phyloP scores from a whole-genome alignment of 2,329 filamentous ascomycete species.

The Anthostomella pinea region DNA sequence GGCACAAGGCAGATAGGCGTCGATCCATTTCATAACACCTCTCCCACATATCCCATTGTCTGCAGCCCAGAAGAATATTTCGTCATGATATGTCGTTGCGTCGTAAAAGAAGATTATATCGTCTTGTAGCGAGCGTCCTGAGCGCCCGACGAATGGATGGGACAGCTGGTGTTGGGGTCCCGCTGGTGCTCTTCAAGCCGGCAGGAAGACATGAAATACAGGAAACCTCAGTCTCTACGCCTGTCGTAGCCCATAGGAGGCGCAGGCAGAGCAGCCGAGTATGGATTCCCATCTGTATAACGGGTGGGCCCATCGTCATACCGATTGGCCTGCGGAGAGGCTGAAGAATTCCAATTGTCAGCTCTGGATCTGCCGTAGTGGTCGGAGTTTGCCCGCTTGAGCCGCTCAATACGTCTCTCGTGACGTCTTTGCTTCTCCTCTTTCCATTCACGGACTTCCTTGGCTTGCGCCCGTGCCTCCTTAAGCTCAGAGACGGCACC shows the following conservation, averaged over 20 bases:
- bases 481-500: slow-evolving; percentile 55
- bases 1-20: slow-evolving; percentile 14
- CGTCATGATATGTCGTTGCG: slow-evolving; percentile 22
- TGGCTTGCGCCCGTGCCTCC: slow-evolving; percentile 48
- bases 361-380: slow-evolving; percentile 38
- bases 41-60: slow-evolving; percentile 13
- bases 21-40: slow-evolving; percentile 10
- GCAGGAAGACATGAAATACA: slow-evolving; percentile 2
- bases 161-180: too few species aligned
- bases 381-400: slow-evolving; percentile 26
- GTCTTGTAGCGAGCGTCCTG: too few species aligned
- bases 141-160: too few species aligned
- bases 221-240: slow-evolving; percentile 27
- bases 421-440: slow-evolving; percentile 49
- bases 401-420: slow-evolving; percentile 43
- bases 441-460: slow-evolving; percentile 49
- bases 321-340: slow-evolving; percentile 37
- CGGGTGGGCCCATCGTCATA: slow-evolving; percentile 44
- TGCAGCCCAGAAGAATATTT: slow-evolving; percentile 13
- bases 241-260: slow-evolving; percentile 38
- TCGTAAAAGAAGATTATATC: too few species aligned
- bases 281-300: slow-evolving; percentile 48
- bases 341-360: slow-evolving; percentile 44
- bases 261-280: slow-evolving; percentile 41
- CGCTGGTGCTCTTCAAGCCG: slow-evolving; percentile 9